A percentile compares a stretch with the other conserved stretches of the same genome.
Conservation (phyloP, 2,329 filamentous ascomycete species). For the Claviceps fusiformis region DNA sequence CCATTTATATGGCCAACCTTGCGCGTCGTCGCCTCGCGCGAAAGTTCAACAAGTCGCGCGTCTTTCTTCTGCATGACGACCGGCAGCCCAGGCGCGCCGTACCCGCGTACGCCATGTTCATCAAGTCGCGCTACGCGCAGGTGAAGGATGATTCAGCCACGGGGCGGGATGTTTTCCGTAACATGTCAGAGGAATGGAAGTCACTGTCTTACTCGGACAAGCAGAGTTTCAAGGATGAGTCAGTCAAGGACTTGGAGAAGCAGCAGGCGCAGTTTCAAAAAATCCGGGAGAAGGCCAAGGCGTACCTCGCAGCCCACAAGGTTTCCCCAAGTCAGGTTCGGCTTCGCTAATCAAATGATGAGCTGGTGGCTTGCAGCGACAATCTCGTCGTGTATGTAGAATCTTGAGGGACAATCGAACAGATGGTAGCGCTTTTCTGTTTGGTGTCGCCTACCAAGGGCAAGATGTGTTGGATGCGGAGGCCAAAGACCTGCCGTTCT, state of each 20-base stretch:
- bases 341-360: too few species aligned
- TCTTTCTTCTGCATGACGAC: conserved; percentile 27
- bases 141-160: conserved; percentile 12
- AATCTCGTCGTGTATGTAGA: too few species aligned
- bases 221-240: conserved; percentile 23
- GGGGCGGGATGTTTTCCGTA: conserved; percentile 10
- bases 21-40: conserved; percentile 30
- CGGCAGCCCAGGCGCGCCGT: conserved; percentile 30
- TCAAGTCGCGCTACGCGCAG: conserved; percentile 21
- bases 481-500: too few species aligned
- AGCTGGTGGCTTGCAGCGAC: too few species aligned
- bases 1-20: conserved; percentile 32
- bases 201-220: conserved; percentile 26
- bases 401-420: too few species aligned
- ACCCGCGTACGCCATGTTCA: conserved; percentile 23
- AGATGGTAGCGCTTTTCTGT: too few species aligned
- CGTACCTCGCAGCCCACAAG: conserved; percentile 9
- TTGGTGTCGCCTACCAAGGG: too few species aligned
- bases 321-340: too few species aligned
- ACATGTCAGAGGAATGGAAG: conserved; percentile 28
- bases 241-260: conserved; percentile 7
- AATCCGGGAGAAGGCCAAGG: conserved; percentile 13
- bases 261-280: conserved; percentile 14
- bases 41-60: conserved; percentile 16
- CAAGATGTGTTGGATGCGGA: too few species aligned